phyloP scores from a whole-genome alignment of 2,329 filamentous ascomycete species.

The Penicillium sp. region DNA sequence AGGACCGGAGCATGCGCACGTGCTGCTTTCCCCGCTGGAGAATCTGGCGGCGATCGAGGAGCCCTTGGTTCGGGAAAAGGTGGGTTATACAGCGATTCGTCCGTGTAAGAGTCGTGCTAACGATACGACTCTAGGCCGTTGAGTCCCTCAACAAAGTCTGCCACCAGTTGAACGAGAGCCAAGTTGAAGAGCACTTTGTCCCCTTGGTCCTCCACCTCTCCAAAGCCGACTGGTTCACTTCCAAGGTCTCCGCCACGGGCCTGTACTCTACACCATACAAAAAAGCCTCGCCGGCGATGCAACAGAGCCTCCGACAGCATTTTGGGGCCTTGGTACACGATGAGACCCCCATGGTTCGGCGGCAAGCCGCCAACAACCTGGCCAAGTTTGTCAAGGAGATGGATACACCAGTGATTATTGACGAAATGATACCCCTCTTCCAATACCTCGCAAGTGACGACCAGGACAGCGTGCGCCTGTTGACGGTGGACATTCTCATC shows the following conservation, averaged over 20 bases:
- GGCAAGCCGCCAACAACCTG: conserved; percentile 92
- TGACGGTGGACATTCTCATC: conserved; percentile 95
- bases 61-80: conserved; percentile 96
- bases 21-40: conserved; percentile 93
- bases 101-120: conserved; percentile 2
- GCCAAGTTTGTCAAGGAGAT: conserved; percentile 98
- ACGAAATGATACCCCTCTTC: conserved; percentile 98
- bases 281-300: conserved; percentile 79
- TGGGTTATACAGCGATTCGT: conserved; percentile 39
- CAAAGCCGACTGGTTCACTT: conserved; percentile 99
- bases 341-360: conserved; percentile 97
- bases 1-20: conserved; percentile 87
- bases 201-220: conserved; percentile 91
- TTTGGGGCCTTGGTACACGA: conserved; percentile 93
- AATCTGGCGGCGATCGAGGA: conserved; percentile 98
- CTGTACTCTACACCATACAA: conserved; percentile 91
- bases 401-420: conserved; percentile 83
- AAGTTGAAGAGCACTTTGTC: conserved; percentile 97
- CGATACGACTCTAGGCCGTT: conserved; percentile 63
- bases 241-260: conserved; percentile 95
- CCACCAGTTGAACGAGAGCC: conserved; percentile 79
- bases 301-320: conserved; percentile 86
- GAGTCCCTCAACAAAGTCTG: conserved; percentile 99
- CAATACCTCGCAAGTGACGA: conserved; percentile 95
- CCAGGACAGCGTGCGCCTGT: conserved; percentile 91